Base-by-base conservation (phyloP, 805 yeast genomes). In the Suhomyces emberorum region DNA sequence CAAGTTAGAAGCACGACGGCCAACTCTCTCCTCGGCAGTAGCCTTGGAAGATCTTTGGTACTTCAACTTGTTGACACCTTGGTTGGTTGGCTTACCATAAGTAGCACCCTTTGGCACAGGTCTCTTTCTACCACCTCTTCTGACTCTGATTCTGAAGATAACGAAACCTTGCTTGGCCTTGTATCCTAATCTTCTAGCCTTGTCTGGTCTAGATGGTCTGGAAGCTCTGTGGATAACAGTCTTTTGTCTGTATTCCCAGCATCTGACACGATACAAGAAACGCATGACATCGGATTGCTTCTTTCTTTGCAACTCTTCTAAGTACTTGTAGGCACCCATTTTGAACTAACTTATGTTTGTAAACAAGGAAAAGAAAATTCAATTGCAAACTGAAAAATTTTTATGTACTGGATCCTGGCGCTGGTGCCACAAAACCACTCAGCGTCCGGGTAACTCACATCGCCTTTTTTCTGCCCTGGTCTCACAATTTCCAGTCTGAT, bases 21-120 rank as follows among this genome's bases (percentile, higher is more conserved):
- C 98, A 63, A 91, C 95, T 79, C 98, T 87, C 81, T 93, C 98
- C 80, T 93, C 98, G 64, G 98, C 98, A 63, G 96, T 89, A 61
- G 96, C 80, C 76, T 95, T 88, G 74, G 88, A 79, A 51, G 96
- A 83, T 77, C 91, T 88, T 81, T 93, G 98, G 95, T 88, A 89
- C 80, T 93, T 93, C 79, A 93, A 86, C 75, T 93, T 97, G 81
- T 81, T 81, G 59, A 93, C 93, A 87, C 98, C 98, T 79, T 88
- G 95, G 95, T 93, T 93, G 80, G 98, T 93, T 83, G 98, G 98
- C 86, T 93, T 93, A 87, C 98, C 98, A 83, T 93, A 91, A 71
- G 98, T 93, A 67, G 97, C 98, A 87, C 98, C 98, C 93, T 93
- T 93, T 79, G 95, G 88, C 64, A 84, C 97, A 63, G 97, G 97